phyloP scores from a whole-genome alignment of 495 filamentous ascomycete genomes.

The Hyaloscypha finlandica region DNA sequence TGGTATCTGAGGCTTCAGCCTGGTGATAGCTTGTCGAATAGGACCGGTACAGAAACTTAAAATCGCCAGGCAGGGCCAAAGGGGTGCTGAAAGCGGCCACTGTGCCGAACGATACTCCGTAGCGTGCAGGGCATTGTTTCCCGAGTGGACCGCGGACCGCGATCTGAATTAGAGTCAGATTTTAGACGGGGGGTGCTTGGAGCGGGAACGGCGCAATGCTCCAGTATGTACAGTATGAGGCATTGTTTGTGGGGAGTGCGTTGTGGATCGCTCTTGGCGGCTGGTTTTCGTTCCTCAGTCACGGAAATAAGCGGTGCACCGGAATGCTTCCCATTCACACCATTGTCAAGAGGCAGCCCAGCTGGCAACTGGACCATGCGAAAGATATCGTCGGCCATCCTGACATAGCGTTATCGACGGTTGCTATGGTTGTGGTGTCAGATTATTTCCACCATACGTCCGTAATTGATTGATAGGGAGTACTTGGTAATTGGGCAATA shows the following conservation, averaged over 20 bases:
- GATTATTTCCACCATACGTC: background rate
- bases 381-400: background rate
- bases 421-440: background rate
- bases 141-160: background rate
- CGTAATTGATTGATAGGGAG: no score
- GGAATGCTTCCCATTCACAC: background rate
- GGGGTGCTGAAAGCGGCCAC: background rate
- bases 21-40: constrained; percentile 4
- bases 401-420: background rate
- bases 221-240: no score
- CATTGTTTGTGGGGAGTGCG: background rate
- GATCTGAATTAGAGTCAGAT: constrained; percentile 14
- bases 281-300: background rate
- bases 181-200: constrained; percentile 6
- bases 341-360: background rate
- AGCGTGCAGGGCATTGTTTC: background rate
- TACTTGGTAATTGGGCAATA: background rate
- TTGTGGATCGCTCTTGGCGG: background rate
- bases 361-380: background rate
- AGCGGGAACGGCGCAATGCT: constrained; percentile 3
- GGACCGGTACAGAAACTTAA: constrained; percentile 4
- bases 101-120: background rate
- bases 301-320: background rate
- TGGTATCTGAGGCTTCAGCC: constrained; percentile 2
- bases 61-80: background rate